These are phyloP conservation scores for Metschnikowia amazonensis DNA, from an alignment of 805 yeast species.

Conservation along the genomic window DNA sequence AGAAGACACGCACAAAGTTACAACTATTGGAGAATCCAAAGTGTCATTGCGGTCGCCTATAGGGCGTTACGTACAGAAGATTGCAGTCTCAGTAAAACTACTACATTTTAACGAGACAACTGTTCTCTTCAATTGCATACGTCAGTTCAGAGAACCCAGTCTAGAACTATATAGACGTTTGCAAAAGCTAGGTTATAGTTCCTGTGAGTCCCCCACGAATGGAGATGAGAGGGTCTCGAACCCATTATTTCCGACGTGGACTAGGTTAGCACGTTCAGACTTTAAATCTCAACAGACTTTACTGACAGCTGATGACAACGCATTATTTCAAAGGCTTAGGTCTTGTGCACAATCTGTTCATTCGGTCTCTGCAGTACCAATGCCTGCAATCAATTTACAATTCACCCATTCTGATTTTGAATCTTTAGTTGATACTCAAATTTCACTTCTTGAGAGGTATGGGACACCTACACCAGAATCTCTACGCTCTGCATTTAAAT, in stretches of 20 bases:
- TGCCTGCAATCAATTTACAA: conserved; percentile 15
- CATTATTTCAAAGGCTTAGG: neutral
- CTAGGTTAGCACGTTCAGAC: conserved; percentile 4
- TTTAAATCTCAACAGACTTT: neutral
- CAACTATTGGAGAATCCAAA: conserved; percentile 3
- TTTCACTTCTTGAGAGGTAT: conserved; percentile 42
- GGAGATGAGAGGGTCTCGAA: neutral
- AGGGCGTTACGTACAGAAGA: conserved; percentile 44
- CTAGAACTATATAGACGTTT: conserved; percentile 14
- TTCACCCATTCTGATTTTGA: conserved; percentile 25
- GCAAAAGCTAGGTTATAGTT: neutral
- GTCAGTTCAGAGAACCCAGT: conserved; percentile 29
- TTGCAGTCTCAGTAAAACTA: conserved; percentile 38
- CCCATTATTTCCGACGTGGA: conserved; percentile 8
- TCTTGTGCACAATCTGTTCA: neutral
- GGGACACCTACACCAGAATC: conserved; percentile 30
- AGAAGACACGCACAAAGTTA: conserved; percentile 13
- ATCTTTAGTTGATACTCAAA: conserved; percentile 49
- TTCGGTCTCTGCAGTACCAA: neutral
- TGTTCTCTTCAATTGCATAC: conserved; percentile 34
- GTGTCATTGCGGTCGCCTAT: conserved; percentile 24
- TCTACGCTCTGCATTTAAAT: conserved; percentile 37
- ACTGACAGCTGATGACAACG: neutral
- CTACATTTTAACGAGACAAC: conserved; percentile 47
- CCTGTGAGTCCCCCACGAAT: neutral